Conservation (phyloP, 164 flowering plant species). For the Aristolochia contorta region DNA sequence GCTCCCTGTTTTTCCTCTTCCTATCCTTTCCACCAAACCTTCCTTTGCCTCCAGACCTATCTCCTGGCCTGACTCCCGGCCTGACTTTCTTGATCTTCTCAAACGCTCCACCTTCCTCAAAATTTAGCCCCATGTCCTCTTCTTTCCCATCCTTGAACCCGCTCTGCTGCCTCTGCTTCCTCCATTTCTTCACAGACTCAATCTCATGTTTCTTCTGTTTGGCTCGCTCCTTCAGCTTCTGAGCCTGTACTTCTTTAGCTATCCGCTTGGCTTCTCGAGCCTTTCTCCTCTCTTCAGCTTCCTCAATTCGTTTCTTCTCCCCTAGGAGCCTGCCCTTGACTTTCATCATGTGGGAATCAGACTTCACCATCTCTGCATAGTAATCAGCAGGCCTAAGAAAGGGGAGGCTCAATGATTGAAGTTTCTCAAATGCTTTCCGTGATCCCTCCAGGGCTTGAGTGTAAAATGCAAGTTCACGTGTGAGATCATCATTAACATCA, state of each 20-base stretch:
- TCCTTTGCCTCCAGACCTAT: constrained; percentile 70
- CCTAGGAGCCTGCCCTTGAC: constrained; percentile 61
- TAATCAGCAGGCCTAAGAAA: constrained; percentile 86
- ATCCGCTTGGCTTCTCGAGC: constrained; percentile 72
- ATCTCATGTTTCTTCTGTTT: constrained; percentile 75
- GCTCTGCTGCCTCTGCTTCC: constrained; percentile 80
- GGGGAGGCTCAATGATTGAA: constrained; percentile 63
- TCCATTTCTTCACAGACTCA: constrained; percentile 89
- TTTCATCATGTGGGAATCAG: constrained; percentile 79
- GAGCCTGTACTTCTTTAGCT: constrained; percentile 72
- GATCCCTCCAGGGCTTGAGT: constrained; percentile 85
- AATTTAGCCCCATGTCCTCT: constrained; percentile 34
- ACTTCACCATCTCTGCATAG: constrained; percentile 91
- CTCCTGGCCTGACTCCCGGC: constrained; percentile 71
- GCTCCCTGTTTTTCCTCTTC: constrained; percentile 25
- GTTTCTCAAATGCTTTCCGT: constrained; percentile 50
- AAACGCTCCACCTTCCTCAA: constrained; percentile 54
- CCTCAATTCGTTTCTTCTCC: constrained; percentile 74
- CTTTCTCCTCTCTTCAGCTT: constrained; percentile 87
- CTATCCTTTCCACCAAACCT: constrained; percentile 26
- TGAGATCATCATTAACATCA: constrained; percentile 83
- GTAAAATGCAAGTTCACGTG: constrained; percentile 70
- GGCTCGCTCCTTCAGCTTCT: constrained; percentile 73
- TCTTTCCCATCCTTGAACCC: constrained; percentile 37
- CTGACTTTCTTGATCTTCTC: constrained; percentile 51